A percentile compares a stretch with the other conserved stretches of the same genome.
phyloP scores from a whole-genome alignment of 2,329 filamentous ascomycete genomes.

The Didymella arachidicola region DNA sequence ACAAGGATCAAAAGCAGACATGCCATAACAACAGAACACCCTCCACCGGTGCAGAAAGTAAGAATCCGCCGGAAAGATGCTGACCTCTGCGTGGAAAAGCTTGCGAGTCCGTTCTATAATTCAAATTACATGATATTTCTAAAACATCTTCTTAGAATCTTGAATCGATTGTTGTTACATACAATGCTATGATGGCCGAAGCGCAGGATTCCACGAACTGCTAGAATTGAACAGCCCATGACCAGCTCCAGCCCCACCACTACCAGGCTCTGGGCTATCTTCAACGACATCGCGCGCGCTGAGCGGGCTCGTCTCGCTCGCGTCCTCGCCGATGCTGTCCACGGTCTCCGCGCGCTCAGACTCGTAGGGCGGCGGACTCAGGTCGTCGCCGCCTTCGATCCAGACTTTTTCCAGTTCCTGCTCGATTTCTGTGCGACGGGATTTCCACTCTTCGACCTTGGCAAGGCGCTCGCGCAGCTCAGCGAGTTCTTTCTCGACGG shows the following conservation, averaged over 20 bases:
- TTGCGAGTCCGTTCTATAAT: background rate
- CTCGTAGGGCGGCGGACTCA: constrained; percentile 49
- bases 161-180: background rate
- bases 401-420: constrained; percentile 74
- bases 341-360: constrained; percentile 21
- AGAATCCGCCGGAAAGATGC: too few species aligned
- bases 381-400: constrained; percentile 55
- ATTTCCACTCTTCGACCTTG: constrained; percentile 85
- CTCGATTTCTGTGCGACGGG: constrained; percentile 80
- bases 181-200: constrained; percentile 4
- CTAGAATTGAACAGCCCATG: constrained; percentile 7
- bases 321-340: constrained; percentile 33
- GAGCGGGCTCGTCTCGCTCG: constrained; percentile 8
- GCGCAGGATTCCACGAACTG: constrained; percentile 12
- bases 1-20: background rate
- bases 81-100: too few species aligned
- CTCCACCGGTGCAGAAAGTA: background rate
- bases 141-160: background rate
- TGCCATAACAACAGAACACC: background rate
- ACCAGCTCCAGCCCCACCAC: background rate
- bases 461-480: constrained; percentile 81
- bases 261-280: background rate
- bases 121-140: too few species aligned
- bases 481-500: constrained; percentile 87
- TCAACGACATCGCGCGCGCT: background rate